phyloP scores from a whole-genome alignment of 176 grass and related monocot species.

The Carex kokanica region DNA sequence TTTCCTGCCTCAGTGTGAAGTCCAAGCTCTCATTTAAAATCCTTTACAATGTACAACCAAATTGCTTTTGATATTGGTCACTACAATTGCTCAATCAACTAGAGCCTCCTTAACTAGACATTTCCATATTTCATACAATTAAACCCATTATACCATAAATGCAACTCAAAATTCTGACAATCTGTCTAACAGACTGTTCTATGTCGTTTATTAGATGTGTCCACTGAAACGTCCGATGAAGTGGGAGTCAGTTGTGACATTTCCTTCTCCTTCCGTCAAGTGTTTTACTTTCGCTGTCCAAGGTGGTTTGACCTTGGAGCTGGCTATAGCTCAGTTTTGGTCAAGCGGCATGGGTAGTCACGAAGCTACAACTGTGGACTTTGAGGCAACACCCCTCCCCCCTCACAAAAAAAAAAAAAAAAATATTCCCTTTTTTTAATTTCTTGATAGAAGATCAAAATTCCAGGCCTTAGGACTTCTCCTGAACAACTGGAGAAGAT shows the following conservation, averaged over 20 bases:
- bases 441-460: neutral
- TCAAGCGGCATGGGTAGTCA: constrained; percentile 91
- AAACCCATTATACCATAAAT: neutral
- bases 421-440: neutral
- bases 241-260: constrained; percentile 77
- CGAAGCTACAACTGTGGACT: constrained; percentile 80
- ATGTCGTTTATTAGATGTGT: constrained; percentile 52
- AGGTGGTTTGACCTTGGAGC: constrained; percentile 81
- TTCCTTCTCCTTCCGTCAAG: constrained; percentile 81
- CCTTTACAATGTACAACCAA: neutral
- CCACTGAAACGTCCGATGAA: constrained; percentile 85
- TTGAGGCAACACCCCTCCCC: constrained; percentile 52
- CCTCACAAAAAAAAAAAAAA: neutral
- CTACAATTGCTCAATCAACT: neutral
- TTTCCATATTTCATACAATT: constrained; percentile 14
- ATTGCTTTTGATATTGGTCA: neutral
- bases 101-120: neutral
- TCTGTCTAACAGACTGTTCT: neutral
- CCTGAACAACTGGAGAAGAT: neutral
- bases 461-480: neutral
- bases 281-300: constrained; percentile 84
- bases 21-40: neutral
- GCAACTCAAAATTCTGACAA: neutral
- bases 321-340: constrained; percentile 96
- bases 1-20: neutral